Base-by-base conservation (phyloP, 768 basidiomycete genomes). In the Cyathus striatus region DNA sequence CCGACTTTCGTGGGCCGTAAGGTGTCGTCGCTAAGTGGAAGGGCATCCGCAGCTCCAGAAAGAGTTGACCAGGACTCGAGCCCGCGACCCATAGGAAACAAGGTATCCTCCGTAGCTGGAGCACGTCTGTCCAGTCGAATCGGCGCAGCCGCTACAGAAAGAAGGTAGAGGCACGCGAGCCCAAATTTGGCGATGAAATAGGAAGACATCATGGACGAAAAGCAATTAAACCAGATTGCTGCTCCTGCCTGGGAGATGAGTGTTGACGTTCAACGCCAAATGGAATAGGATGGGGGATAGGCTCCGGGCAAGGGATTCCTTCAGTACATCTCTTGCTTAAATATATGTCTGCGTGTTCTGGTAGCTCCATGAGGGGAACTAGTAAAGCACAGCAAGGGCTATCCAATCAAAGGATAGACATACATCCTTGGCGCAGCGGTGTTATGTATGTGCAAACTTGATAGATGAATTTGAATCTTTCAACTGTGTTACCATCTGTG, bases 51-150 rank as follows among this genome's bases (percentile, higher is more conserved):
- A 0, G 41, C 44, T 14, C 47, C 52, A 5, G 38, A 35, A 25
- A 46, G 35, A 14, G 52, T 53, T 7, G 52, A 48, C 52, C 52
- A 53, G 26, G 44, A 45, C 21, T 41, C 35, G 30, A 47, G 26
- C 23, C 45, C 41, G 14, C 38, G 30, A 13, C 46, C 42, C 1
- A 48, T 23, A 3, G 52, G 52, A 30, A 53, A 53, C 24, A 53
- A 41, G 17, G 42, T 39, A 7, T 43, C 38, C 24, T 32, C 17
- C 2, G 25, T 37, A 6, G 41, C 40, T 17, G 22, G 12, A 16
- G 40, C 41, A 12, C 42, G 42, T 18, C 34, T 12, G 13, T 3
- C 2, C n/a, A n/a, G n/a, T n/a, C n/a, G n/a, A 4, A 32, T 5
- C 5, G 30, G 30, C 17, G 30, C 30, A 32, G 3, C 30, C 4